Evolutionary conservation across 2,329 filamentous ascomycete species (phyloP).

Genomic region (Fusarium verticillioides): DNA sequence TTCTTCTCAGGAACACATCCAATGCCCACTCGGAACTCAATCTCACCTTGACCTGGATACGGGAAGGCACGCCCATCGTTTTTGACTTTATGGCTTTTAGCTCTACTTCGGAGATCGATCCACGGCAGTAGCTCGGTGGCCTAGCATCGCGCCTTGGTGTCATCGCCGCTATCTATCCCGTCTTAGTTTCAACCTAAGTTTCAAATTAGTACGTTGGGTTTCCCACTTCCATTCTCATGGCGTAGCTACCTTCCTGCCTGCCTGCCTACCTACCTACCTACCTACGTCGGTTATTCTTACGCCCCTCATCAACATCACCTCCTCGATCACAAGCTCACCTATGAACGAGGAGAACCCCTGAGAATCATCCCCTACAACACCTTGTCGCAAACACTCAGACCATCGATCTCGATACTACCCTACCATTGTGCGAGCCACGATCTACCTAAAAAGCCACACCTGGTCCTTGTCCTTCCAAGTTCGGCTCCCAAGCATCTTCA

Average conservation of each 20-base stretch:
- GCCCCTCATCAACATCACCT: conserved; percentile 30
- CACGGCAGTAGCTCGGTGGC: conserved; percentile 17
- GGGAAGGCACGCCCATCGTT: conserved; percentile 9
- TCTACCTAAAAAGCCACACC: conserved; percentile 21
- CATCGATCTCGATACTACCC: neutral
- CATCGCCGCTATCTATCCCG: conserved; percentile 27
- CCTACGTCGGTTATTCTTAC: conserved; percentile 18
- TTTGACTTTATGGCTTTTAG: conserved; percentile 10
- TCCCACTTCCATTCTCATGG: conserved; percentile 31
- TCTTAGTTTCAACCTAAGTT: conserved; percentile 26
- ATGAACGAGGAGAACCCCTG: neutral
- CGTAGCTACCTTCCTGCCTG: neutral
- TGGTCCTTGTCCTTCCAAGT: conserved; percentile 31
- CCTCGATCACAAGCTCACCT: neutral
- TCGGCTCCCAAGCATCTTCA: conserved; percentile 13
- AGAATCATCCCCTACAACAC: neutral
- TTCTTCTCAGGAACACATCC: conserved; percentile 1
- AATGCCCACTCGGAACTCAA: neutral
- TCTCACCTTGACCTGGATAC: neutral
- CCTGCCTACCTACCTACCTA: neutral
- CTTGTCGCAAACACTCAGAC: neutral
- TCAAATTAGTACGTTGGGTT: neutral
- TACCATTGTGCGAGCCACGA: conserved; percentile 18
- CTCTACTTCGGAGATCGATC: conserved; percentile 6
- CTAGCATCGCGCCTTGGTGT: conserved; percentile 36